These are phyloP conservation scores for Talaromyces thailandensis DNA, from an alignment of 495 filamentous ascomycete species.

Conservation along the genomic window DNA sequence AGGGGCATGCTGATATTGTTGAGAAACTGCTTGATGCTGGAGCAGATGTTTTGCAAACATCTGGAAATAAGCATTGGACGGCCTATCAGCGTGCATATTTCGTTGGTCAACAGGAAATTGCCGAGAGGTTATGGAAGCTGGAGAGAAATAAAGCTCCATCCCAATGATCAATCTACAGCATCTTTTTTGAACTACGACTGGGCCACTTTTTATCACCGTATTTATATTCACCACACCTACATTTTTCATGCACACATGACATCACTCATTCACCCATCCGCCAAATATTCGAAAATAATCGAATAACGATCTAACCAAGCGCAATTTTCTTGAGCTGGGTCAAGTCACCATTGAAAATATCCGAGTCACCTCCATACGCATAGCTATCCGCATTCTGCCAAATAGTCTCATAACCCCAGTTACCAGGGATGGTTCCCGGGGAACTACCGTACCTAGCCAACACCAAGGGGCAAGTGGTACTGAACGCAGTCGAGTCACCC, in stretches of 20 bases:
- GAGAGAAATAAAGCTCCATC: not conserved
- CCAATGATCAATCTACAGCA: not conserved
- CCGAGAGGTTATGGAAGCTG: not conserved
- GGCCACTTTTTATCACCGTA: not conserved
- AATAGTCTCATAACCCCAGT: constrained; percentile 52
- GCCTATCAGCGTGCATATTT: constrained; percentile 4
- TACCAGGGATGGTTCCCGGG: constrained; percentile 44
- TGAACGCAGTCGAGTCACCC: constrained; percentile 44
- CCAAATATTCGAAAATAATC: not conserved
- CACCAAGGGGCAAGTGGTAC: constrained; percentile 43
- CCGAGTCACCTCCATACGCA: constrained; percentile 41
- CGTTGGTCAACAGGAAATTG: constrained; percentile 5
- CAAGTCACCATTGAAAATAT: constrained; percentile 40
- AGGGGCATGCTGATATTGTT: constrained; percentile 6
- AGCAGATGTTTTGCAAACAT: constrained; percentile 1
- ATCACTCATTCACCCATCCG: not conserved
- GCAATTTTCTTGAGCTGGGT: constrained; percentile 21
- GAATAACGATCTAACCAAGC: constrained; percentile 7
- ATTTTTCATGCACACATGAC: not conserved
- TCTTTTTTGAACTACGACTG: not conserved
- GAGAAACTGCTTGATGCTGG: constrained; percentile 3
- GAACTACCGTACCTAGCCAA: constrained; percentile 43
- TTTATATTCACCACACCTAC: not conserved
- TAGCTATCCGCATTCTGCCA: constrained; percentile 46
- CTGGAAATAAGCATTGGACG: constrained; percentile 6